Percentiles rank a stretch among this genome's conserved stretches.
These are phyloP conservation scores for Penicillium verrucosum DNA, from an alignment of 2,329 filamentous ascomycete genomes.

Conservation along the genomic window DNA sequence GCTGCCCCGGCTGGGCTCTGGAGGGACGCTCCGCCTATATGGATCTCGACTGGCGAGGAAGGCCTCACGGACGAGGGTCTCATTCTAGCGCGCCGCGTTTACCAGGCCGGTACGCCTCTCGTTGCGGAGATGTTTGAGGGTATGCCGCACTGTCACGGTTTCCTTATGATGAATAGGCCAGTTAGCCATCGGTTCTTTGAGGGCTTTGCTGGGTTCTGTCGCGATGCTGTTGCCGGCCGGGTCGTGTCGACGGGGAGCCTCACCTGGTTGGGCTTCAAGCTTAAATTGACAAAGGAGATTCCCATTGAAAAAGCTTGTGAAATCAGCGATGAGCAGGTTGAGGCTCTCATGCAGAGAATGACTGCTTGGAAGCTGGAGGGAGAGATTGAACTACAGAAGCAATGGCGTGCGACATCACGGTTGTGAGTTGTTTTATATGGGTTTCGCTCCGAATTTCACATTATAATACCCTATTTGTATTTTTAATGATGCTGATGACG, in stretches of 20 bases:
- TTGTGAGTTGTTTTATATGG: slow-evolving; percentile 20
- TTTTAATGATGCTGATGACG: background rate
- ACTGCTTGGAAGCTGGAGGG: slow-evolving; percentile 34
- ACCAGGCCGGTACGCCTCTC: slow-evolving; percentile 37
- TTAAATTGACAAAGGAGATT: slow-evolving; percentile 27
- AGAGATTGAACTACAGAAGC: slow-evolving; percentile 33
- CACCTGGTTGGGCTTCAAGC: slow-evolving; percentile 32
- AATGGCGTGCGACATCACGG: slow-evolving; percentile 33
- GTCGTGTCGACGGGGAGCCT: slow-evolving; percentile 30
- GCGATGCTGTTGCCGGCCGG: slow-evolving; percentile 30
- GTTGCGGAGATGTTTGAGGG: slow-evolving; percentile 45
- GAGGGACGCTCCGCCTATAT: slow-evolving; percentile 42
- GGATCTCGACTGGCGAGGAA: slow-evolving; percentile 43
- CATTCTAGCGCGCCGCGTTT: slow-evolving; percentile 40
- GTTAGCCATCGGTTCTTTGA: slow-evolving; percentile 53
- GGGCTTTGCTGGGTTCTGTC: slow-evolving; percentile 55
- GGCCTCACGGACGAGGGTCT: slow-evolving; percentile 41
- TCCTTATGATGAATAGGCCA: slow-evolving; percentile 51
- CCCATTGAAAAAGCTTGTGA: slow-evolving; percentile 34
- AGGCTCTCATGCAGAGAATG: slow-evolving; percentile 26
- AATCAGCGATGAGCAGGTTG: slow-evolving; percentile 38
- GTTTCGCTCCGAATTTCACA: background rate
- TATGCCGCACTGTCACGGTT: slow-evolving; percentile 53
- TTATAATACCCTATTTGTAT: background rate
- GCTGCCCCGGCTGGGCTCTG: slow-evolving; percentile 36